These are phyloP conservation scores for Tuber umbilicatum DNA, from an alignment of 495 filamentous ascomycete species.

Conservation along the genomic window DNA sequence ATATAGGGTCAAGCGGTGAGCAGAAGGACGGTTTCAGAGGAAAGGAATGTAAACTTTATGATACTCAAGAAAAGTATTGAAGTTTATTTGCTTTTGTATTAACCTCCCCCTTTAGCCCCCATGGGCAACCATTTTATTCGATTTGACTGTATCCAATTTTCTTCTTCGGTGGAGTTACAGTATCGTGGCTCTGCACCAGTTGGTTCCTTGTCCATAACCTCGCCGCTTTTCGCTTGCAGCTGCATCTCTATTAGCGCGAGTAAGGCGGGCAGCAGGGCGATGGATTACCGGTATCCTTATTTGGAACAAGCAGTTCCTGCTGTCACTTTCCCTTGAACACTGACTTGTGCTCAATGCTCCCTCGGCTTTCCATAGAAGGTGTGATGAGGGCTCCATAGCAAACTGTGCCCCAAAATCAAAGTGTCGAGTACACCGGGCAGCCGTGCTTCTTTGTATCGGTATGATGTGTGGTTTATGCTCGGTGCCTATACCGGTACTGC, in stretches of 20 bases:
- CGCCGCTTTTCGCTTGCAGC: slow-evolving; percentile 20
- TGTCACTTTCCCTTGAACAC: slow-evolving; percentile 21
- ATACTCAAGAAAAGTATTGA: slow-evolving; percentile 24
- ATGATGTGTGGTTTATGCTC: neutral
- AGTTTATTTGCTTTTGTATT: slow-evolving; percentile 19
- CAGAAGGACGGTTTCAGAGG: neutral
- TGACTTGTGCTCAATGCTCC: slow-evolving; percentile 2
- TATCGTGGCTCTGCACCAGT: slow-evolving; percentile 24
- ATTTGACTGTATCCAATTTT: neutral
- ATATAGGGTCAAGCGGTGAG: neutral
- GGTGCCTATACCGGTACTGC: neutral
- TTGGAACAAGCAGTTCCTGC: slow-evolving; percentile 19
- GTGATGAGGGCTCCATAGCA: slow-evolving; percentile 1
- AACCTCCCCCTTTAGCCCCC: neutral
- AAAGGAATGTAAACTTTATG: slow-evolving; percentile 8
- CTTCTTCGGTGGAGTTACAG: slow-evolving; percentile 8
- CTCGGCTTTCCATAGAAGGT: neutral
- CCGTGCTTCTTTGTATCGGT: neutral
- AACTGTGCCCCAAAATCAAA: neutral
- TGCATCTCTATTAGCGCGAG: slow-evolving; percentile 17
- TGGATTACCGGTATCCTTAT: slow-evolving; percentile 17
- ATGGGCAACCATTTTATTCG: neutral
- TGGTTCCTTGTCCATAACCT: slow-evolving; percentile 18
- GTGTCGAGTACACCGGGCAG: neutral
- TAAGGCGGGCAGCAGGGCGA: slow-evolving; percentile 21